Evolutionary conservation across 2,329 filamentous ascomycete genomes (phyloP).

Genomic region (Alternaria dauci): DNA sequence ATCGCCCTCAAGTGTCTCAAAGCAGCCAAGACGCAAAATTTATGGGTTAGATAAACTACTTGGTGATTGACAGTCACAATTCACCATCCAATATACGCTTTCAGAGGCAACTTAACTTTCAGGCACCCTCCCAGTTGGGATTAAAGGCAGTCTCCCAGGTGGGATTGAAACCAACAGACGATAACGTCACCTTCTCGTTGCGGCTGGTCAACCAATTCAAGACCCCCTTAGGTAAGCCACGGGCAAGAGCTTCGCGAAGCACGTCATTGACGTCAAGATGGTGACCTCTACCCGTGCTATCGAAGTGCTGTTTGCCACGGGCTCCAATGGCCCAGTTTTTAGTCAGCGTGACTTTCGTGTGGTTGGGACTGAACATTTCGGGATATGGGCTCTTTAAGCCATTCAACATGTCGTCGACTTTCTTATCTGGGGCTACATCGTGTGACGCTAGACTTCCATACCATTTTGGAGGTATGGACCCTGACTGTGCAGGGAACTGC

Average conservation of each 20-base stretch:
- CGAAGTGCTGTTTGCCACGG: neutral
- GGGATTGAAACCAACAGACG: neutral
- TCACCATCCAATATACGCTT: neutral
- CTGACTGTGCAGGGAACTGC: no score
- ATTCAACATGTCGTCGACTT: neutral
- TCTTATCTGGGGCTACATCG: no score
- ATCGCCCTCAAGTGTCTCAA: accelerated
- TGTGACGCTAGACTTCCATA: neutral
- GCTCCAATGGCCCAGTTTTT: neutral
- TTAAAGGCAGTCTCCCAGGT: neutral
- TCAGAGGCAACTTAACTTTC: neutral
- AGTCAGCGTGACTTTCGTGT: neutral
- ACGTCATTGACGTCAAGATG: neutral
- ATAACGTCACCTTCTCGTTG: neutral
- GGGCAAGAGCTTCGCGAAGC: neutral
- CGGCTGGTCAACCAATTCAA: neutral
- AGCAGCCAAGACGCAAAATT: accelerated
- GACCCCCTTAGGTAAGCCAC: neutral
- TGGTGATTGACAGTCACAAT: neutral
- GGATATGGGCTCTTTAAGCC: neutral
- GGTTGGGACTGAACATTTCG: neutral
- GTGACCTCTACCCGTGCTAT: neutral
- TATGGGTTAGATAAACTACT: neutral
- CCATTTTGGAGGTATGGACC: no score
- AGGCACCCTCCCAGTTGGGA: neutral